phyloP scores from a whole-genome alignment of 176 grass and related monocot species.

The Saccharum officinarum region DNA sequence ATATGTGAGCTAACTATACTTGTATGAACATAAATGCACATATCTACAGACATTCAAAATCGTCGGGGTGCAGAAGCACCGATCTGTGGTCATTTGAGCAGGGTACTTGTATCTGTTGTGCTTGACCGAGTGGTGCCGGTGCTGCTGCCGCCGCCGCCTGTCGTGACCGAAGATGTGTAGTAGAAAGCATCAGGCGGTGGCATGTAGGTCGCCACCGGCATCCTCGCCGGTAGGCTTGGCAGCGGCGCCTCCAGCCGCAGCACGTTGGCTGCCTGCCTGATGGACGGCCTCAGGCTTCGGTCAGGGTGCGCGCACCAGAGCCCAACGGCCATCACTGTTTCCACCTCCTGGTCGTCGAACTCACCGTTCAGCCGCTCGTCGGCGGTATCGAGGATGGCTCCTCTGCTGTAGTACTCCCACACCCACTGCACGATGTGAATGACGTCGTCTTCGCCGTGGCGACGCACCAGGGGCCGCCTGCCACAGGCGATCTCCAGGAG shows the following conservation, averaged over 20 bases:
- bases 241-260: slow-evolving; percentile 13
- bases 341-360: slow-evolving; percentile 26
- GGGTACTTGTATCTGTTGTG: too few species aligned
- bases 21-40: neutral
- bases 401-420: slow-evolving; percentile 24
- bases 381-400: slow-evolving; percentile 16
- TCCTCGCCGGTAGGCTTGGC: slow-evolving; percentile 24
- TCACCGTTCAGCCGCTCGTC: slow-evolving; percentile 20
- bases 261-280: slow-evolving; percentile 44
- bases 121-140: too few species aligned
- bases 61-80: too few species aligned
- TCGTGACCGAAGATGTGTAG: too few species aligned
- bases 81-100: too few species aligned
- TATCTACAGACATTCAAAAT: too few species aligned
- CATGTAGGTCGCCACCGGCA: slow-evolving; percentile 31
- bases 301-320: slow-evolving; percentile 53
- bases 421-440: slow-evolving; percentile 21
- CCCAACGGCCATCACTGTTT: slow-evolving; percentile 34
- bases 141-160: too few species aligned
- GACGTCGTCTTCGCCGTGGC: neutral
- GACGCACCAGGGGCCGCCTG: neutral
- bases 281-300: slow-evolving; percentile 24
- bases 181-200: neutral
- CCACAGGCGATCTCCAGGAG: slow-evolving; percentile 42
- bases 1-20: neutral